Evolutionary conservation across 176 grass and related monocot genomes (phyloP).

Genomic region (Bothriochloa decipiens): DNA sequence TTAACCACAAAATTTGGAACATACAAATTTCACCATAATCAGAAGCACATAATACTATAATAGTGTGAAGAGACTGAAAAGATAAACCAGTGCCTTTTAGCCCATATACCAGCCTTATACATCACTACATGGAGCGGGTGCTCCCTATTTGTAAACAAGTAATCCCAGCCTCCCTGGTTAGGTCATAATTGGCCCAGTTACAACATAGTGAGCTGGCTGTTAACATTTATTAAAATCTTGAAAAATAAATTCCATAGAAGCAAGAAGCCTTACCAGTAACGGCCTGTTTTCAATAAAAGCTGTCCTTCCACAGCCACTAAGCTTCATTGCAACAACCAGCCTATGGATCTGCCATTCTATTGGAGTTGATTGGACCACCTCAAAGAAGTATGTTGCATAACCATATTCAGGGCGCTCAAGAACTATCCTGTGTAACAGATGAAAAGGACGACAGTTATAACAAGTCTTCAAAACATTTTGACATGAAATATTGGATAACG

Average conservation of each 20-base stretch:
- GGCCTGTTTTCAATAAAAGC: constrained; percentile 85
- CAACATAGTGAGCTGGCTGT: neutral
- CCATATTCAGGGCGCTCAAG: constrained; percentile 96
- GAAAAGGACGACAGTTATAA: constrained; percentile 18
- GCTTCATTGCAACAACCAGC: constrained; percentile 84
- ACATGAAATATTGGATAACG: neutral
- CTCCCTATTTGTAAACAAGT: neutral
- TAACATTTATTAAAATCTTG: neutral
- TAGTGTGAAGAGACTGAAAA: neutral
- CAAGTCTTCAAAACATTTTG: constrained; percentile 7
- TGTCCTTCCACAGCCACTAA: constrained; percentile 74
- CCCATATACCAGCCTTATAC: neutral
- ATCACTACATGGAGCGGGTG: neutral
- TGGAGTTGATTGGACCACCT: constrained; percentile 65
- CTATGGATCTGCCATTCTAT: constrained; percentile 83
- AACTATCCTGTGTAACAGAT: constrained; percentile 69
- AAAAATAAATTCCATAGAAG: neutral
- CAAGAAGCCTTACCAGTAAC: constrained; percentile 59
- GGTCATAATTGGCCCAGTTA: neutral
- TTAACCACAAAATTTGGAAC: neutral
- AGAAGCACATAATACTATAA: neutral
- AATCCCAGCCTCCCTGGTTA: neutral
- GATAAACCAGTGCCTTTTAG: neutral
- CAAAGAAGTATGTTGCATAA: constrained; percentile 97
- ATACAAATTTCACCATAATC: neutral